A percentile compares a stretch with the other conserved stretches of the same genome.
Conservation (phyloP, 345 rosid species). For the Pugionium dolabratum region DNA sequence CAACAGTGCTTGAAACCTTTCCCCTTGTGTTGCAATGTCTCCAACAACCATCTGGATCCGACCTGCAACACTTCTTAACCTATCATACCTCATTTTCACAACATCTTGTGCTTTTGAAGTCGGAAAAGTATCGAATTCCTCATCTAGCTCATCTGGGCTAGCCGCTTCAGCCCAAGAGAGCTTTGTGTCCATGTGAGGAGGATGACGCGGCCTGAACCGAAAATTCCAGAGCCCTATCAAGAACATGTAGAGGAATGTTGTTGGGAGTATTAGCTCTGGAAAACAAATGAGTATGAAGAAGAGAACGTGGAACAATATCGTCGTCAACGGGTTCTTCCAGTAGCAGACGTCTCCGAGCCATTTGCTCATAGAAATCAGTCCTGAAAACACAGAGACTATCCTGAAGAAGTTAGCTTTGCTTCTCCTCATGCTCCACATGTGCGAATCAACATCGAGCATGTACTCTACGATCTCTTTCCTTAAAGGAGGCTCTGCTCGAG, state of each 20-base stretch:
- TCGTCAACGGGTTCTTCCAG: constrained; percentile 77
- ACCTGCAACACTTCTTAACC: constrained; percentile 80
- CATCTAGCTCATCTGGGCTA: constrained; percentile 68
- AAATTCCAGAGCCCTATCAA: constrained; percentile 83
- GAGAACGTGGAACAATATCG: constrained; percentile 68
- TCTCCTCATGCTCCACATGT: constrained; percentile 94
- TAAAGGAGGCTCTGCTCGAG: constrained; percentile 79
- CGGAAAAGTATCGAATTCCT: constrained; percentile 42
- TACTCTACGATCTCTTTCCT: constrained; percentile 87
- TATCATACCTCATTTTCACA: constrained; percentile 77
- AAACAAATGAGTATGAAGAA: constrained; percentile 75
- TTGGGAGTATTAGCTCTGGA: constrained; percentile 80
- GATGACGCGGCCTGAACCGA: constrained; percentile 63
- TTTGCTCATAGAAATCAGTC: constrained; percentile 58
- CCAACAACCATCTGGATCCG: constrained; percentile 81
- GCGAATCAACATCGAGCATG: constrained; percentile 92
- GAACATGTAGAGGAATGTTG: constrained; percentile 73
- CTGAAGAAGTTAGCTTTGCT: constrained; percentile 93
- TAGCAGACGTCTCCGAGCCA: constrained; percentile 74
- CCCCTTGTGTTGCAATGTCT: constrained; percentile 86
- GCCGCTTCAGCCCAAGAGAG: constrained; percentile 88
- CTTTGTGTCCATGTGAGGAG: constrained; percentile 82
- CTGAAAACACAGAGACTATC: constrained; percentile 69
- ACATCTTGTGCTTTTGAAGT: constrained; percentile 68
- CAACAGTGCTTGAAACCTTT: constrained; percentile 67